Conservation (phyloP, 225 moss, liverwort and hornwort genomes). For the Sphagnum tenellum region DNA sequence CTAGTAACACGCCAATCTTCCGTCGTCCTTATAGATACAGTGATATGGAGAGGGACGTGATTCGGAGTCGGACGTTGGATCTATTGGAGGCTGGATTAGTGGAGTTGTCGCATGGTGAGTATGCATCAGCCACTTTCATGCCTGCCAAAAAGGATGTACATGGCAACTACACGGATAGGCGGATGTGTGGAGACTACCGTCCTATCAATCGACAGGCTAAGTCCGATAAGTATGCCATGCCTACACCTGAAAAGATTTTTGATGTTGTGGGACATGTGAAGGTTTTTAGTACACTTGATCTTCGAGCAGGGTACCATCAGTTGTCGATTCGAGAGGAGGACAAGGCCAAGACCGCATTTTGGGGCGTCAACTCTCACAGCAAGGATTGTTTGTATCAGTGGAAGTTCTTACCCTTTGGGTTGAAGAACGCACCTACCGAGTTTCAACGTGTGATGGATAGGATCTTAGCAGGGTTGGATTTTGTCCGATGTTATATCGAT, state of each 20-base stretch:
- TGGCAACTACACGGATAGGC: not conserved
- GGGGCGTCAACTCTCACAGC: not conserved
- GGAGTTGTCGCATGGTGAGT: not conserved
- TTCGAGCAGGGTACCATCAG: not conserved
- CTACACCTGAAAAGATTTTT: not conserved
- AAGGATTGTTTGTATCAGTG: conserved; percentile 2
- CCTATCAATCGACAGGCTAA: not conserved
- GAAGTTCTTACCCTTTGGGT: not conserved
- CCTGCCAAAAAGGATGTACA: conserved; percentile 1
- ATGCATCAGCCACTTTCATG: not conserved
- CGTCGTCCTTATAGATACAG: not conserved
- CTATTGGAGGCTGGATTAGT: not conserved
- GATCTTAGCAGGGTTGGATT: not conserved
- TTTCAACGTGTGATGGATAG: not conserved
- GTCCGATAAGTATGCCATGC: not conserved
- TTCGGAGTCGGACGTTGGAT: not conserved
- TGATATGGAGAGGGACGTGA: not conserved
- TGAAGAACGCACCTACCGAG: not conserved
- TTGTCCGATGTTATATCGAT: conserved; percentile 6
- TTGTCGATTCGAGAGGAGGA: not conserved
- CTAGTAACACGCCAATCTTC: not conserved
- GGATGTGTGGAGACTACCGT: conserved; percentile 1
- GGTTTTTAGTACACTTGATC: conserved; percentile 1
- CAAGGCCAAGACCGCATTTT: conserved; percentile 1
- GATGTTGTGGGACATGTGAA: too few species aligned